These are phyloP conservation scores for Penicillium sp. DNA, from an alignment of 2,329 filamentous ascomycete genomes.

Conservation along the genomic window DNA sequence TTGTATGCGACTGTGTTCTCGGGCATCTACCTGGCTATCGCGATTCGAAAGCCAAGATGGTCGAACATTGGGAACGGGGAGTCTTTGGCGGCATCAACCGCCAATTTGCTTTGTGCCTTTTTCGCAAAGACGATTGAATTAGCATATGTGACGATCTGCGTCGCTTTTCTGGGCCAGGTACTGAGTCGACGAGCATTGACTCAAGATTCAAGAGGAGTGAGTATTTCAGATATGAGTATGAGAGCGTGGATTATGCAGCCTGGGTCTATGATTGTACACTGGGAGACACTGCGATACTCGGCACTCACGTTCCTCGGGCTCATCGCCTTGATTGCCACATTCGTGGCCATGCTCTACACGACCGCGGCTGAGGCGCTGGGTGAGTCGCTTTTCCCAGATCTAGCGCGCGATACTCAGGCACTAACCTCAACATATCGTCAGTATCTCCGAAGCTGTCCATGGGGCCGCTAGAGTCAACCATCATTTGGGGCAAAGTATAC, in stretches of 20 bases:
- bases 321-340: constrained; percentile 62
- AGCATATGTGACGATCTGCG: constrained; percentile 73
- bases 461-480: constrained; percentile 50
- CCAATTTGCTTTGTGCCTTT: constrained; percentile 65
- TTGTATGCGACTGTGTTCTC: constrained; percentile 40
- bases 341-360: constrained; percentile 70
- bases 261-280: constrained; percentile 69
- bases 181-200: constrained; percentile 67
- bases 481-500: constrained; percentile 57
- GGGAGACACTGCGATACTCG: constrained; percentile 62
- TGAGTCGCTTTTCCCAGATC: constrained; percentile 19
- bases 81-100: constrained; percentile 58
- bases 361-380: constrained; percentile 70
- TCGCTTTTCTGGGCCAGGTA: constrained; percentile 71
- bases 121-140: constrained; percentile 75
- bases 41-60: constrained; percentile 62
- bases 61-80: constrained; percentile 51
- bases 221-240: constrained; percentile 75
- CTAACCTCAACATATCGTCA: constrained; percentile 1
- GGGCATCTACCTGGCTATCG: constrained; percentile 61
- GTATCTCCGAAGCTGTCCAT: constrained; percentile 70
- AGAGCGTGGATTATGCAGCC: constrained; percentile 72
- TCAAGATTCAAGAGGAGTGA: constrained; percentile 62
- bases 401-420: no score
- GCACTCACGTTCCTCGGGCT: constrained; percentile 62